Base-by-base conservation (phyloP, 2,329 filamentous ascomycete species). In the Penicillium polonicum region DNA sequence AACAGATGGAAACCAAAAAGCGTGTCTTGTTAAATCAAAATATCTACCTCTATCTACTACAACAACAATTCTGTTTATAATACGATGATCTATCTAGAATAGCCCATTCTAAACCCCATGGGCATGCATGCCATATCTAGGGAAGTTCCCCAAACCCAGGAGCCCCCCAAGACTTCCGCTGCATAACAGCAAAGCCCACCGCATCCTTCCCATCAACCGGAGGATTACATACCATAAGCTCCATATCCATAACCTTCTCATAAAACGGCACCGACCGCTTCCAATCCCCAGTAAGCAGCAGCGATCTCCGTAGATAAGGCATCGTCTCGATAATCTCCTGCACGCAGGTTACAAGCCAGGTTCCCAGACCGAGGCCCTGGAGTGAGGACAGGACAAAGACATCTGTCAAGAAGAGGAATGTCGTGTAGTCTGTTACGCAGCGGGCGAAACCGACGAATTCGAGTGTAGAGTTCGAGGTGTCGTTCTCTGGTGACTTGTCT, bases 281-380 rank as follows among this genome's bases (percentile, higher is more conserved):
- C 55, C 55, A 55, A 33, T 59, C 52, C 5, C 45, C 33, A n/a
- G 57, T 59, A 29, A 59, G 55, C 15, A 62, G 25, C 52, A 62
- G 5, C 8, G 55, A 48, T 44, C 60, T 44, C 23, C 60, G 43
- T 8, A 62, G 4, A 27, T 60, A 60, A 13, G 55, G 60, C 58
- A 62, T 56, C 4, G 23, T 8, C 29, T 62, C 45, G 17, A 62
- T 23, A 8, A 60, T 19, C 10, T 62, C 58, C 17, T 49, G 38
- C n/a, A 62, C 52, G 43, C 59, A 52, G 56, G 60, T 48, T 58
- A 66, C 39, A 21, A 62, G 38, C 60, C 60, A 62, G 6, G 38
- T 48, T 7, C 60, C 60, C 1, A 62, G 48, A 4, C 55, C 55
- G 10, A 29, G 35, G 3, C 60, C 60, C 35, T 60, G 58, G 29